A percentile compares a stretch with the other conserved stretches of the same genome.
These are phyloP conservation scores for Aspergillus homomorphus DNA, from an alignment of 495 filamentous ascomycete genomes.

Conservation along the genomic window DNA sequence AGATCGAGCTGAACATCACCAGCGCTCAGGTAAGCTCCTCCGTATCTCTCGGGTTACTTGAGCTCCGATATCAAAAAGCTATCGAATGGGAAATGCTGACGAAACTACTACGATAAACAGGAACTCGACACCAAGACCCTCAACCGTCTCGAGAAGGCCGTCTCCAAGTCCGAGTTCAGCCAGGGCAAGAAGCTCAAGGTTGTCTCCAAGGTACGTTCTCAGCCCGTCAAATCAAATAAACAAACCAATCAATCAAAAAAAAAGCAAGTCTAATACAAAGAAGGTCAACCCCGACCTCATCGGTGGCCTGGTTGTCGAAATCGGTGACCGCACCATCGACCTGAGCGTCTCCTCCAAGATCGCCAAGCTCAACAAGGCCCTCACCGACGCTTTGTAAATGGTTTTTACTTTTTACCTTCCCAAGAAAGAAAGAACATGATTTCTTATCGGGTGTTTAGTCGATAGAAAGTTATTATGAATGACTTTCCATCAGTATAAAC, in stretches of 20 bases:
- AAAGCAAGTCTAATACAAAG: constrained; percentile 9
- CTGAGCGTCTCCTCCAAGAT: constrained; percentile 93
- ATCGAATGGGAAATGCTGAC: background rate
- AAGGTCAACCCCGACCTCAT: constrained; percentile 92
- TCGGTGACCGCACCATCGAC: constrained; percentile 97
- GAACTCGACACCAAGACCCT: constrained; percentile 84
- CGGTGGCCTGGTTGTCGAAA: constrained; percentile 91
- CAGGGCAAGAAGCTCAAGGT: constrained; percentile 97
- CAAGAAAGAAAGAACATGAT: background rate
- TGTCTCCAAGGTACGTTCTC: constrained; percentile 69
- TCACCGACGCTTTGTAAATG: constrained; percentile 91
- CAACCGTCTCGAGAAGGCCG: constrained; percentile 76
- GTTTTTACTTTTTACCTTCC: background rate
- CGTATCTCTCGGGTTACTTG: constrained; percentile 11
- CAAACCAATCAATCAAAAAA: no score
- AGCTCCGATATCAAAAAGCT: background rate
- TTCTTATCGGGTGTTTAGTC: background rate
- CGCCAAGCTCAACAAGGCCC: constrained; percentile 97
- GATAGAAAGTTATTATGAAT: no score
- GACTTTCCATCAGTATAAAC: no score
- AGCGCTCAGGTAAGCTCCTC: constrained; percentile 71
- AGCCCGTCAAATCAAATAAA: no score
- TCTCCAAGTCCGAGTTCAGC: constrained; percentile 85
- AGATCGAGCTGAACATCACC: constrained; percentile 88
- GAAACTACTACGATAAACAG: constrained; percentile 41